phyloP scores from a whole-genome alignment of 495 filamentous ascomycete species.

The Thozetella sp. region DNA sequence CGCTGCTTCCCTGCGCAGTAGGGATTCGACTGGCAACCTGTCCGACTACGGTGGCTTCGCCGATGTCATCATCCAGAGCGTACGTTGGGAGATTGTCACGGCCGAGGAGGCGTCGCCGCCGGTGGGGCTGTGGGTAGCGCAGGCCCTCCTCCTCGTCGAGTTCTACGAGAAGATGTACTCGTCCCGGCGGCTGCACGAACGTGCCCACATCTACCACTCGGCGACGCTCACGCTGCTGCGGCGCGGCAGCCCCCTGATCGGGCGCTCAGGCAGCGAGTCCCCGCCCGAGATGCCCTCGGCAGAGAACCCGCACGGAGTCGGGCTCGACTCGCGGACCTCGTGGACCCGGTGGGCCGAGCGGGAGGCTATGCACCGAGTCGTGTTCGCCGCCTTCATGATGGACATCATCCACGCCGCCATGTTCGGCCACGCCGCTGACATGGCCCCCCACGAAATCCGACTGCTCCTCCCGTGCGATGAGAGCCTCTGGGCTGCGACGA shows the following conservation, averaged over 20 bases:
- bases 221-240: slow-evolving; percentile 92
- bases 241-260: slow-evolving; percentile 88
- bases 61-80: slow-evolving; percentile 80
- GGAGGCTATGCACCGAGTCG: slow-evolving; percentile 87
- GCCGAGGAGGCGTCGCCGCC: slow-evolving; percentile 86
- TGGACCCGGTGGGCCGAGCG: slow-evolving; percentile 96
- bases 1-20: slow-evolving; percentile 81
- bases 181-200: slow-evolving; percentile 84
- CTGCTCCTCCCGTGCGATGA: slow-evolving; percentile 95
- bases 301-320: slow-evolving; percentile 47
- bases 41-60: slow-evolving; percentile 75
- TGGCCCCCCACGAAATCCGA: slow-evolving; percentile 94
- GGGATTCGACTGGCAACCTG: slow-evolving; percentile 68
- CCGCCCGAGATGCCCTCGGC: slow-evolving; percentile 67
- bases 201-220: slow-evolving; percentile 95
- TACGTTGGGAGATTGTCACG: slow-evolving; percentile 86
- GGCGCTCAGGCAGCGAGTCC: slow-evolving; percentile 83
- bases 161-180: slow-evolving; percentile 97
- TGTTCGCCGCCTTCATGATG: slow-evolving; percentile 93
- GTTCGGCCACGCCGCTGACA: slow-evolving; percentile 94
- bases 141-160: slow-evolving; percentile 85
- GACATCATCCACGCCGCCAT: slow-evolving; percentile 95
- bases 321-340: slow-evolving; percentile 75
- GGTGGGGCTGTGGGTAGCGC: slow-evolving; percentile 92
- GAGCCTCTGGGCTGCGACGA: slow-evolving; percentile 89